These are phyloP conservation scores for Trichophyton verrucosum DNA, from an alignment of 2,329 filamentous ascomycete species.

Conservation along the genomic window DNA sequence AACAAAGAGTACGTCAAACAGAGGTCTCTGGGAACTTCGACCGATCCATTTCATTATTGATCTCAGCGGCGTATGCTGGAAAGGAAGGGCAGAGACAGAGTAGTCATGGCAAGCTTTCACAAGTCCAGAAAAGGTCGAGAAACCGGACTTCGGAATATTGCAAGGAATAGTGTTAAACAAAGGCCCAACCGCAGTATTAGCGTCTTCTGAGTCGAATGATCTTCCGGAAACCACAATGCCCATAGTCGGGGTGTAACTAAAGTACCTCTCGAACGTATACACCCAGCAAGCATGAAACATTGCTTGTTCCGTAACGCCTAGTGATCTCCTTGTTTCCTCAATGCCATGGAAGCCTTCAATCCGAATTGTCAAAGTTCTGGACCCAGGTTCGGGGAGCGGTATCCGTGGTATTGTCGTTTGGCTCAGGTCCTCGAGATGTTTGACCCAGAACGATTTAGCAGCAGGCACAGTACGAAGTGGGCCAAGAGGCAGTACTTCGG, in stretches of 20 bases:
- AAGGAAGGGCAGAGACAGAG: conserved; percentile 54
- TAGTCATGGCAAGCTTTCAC: conserved; percentile 56
- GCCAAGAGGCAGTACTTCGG: conserved; percentile 56
- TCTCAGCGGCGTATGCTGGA: conserved; percentile 66
- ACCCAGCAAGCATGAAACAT: conserved; percentile 66
- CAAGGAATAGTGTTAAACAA: conserved; percentile 85
- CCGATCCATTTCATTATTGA: conserved; percentile 70
- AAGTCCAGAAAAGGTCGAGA: conserved; percentile 47
- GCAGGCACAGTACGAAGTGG: conserved; percentile 45
- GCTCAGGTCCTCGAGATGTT: conserved; percentile 37
- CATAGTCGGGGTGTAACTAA: conserved; percentile 41
- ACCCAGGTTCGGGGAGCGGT: conserved; percentile 8
- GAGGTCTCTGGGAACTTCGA: conserved; percentile 38
- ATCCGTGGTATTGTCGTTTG: conserved; percentile 20
- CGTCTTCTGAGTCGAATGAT: conserved; percentile 50
- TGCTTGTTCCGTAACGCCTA: conserved; percentile 67
- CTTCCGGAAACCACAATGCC: conserved; percentile 73
- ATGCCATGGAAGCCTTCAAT: conserved; percentile 34
- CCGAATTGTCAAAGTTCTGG: conserved; percentile 14
- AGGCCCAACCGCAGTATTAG: conserved; percentile 61
- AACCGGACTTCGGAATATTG: conserved; percentile 35
- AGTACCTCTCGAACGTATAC: conserved; percentile 45
- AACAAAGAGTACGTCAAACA: conserved; percentile 74
- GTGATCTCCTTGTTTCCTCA: conserved; percentile 41
- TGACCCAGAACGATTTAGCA: conserved; percentile 55